phyloP scores from a whole-genome alignment of 345 rosid species.

The Eutrema yunnanense region DNA sequence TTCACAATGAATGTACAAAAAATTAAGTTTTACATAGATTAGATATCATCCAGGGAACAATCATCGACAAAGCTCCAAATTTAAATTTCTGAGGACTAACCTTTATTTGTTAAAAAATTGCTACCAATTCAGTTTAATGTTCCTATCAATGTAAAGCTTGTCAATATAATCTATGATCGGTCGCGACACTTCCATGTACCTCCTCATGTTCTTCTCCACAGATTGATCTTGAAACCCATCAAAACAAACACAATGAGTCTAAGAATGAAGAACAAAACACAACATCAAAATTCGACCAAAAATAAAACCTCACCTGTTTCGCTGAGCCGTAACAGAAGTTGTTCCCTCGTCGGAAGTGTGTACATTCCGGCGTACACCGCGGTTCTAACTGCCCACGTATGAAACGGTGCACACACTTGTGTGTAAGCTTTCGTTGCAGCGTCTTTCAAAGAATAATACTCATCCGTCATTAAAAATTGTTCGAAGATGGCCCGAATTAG shows the following conservation, averaged over 20 bases:
- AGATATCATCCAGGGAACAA: not conserved
- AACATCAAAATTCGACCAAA: not conserved
- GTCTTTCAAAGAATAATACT: conserved; percentile 48
- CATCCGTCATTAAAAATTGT: conserved; percentile 47
- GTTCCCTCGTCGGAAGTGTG: conserved; percentile 67
- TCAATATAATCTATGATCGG: conserved; percentile 68
- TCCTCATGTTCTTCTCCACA: conserved; percentile 68
- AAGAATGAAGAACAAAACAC: not conserved
- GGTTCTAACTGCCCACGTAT: conserved; percentile 72
- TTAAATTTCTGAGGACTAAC: not conserved
- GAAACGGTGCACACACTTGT: conserved; percentile 78
- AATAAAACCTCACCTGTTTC: conserved; percentile 54
- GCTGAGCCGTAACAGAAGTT: conserved; percentile 55
- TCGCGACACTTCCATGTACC: conserved; percentile 49
- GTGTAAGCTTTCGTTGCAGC: conserved; percentile 79
- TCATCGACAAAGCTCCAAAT: not conserved
- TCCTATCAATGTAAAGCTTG: conserved; percentile 54
- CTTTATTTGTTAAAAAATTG: not conserved
- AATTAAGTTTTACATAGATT: not conserved
- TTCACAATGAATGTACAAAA: not conserved
- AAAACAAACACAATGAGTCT: not conserved
- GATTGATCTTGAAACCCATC: conserved; percentile 40
- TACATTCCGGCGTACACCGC: conserved; percentile 91
- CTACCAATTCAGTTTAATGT: conserved; percentile 69
- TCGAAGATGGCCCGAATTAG: conserved; percentile 71